These are phyloP conservation scores for Exutisphaerella laricina DNA, from an alignment of 2,329 filamentous ascomycete genomes.

Conservation along the genomic window DNA sequence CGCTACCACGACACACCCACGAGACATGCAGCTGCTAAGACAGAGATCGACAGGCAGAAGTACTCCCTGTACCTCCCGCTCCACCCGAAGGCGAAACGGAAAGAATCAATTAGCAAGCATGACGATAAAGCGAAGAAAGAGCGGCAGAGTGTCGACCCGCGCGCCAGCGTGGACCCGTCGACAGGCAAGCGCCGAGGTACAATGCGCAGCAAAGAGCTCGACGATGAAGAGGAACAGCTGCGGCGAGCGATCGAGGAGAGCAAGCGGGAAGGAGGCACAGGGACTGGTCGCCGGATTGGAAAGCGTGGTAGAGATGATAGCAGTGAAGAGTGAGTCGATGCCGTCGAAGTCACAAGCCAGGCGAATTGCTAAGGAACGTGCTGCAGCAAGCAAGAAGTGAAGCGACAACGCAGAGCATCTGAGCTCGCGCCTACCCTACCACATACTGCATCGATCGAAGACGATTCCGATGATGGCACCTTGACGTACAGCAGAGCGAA, in stretches of 20 bases:
- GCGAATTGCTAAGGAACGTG: conserved; percentile 15
- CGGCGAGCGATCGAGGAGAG: conserved; percentile 90
- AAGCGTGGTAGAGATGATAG: conserved; percentile 88
- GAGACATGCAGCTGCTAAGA: conserved; percentile 27
- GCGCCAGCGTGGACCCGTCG: conserved; percentile 50
- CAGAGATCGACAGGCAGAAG: conserved; percentile 46
- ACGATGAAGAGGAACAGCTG: conserved; percentile 88
- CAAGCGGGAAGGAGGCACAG: conserved; percentile 60
- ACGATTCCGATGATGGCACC: conserved; percentile 69
- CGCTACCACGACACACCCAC: conserved; percentile 25
- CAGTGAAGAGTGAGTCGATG: conserved; percentile 76
- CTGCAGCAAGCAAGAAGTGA: conserved; percentile 65
- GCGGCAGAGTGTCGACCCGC: conserved; percentile 48
- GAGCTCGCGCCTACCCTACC: conserved; percentile 53
- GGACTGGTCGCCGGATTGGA: conserved; percentile 55
- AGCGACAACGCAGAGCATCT: conserved; percentile 79
- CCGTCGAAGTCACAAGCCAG: not conserved
- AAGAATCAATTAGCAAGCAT: conserved; percentile 62
- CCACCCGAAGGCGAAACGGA: conserved; percentile 51
- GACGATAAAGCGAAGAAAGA: conserved; percentile 51
- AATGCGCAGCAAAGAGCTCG: conserved; percentile 95
- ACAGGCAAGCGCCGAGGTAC: conserved; percentile 83
- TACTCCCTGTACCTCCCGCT: conserved; percentile 60
- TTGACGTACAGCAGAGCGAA: conserved; percentile 28
- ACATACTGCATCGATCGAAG: conserved; percentile 45